These are phyloP conservation scores for Ambrosia hybrid DNA, from an alignment of 140 eudicot species.

Conservation along the genomic window DNA sequence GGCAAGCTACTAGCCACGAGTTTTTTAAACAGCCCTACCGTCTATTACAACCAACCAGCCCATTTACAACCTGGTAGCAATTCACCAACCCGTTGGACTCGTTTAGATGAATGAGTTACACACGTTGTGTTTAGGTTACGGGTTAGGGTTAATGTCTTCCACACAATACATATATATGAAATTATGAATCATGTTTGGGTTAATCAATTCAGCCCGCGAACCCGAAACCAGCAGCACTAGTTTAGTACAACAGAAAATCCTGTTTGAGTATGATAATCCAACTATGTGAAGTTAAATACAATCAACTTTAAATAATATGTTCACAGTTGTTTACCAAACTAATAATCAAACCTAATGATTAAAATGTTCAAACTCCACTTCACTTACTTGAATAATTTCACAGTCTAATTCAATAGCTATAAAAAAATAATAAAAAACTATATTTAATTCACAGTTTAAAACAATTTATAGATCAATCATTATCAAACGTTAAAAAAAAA, in stretches of 20 bases:
- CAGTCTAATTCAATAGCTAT: background rate
- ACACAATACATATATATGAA: background rate
- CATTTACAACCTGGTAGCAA: background rate
- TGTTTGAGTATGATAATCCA: background rate
- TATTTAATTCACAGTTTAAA: background rate
- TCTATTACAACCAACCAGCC: background rate
- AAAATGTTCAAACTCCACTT: background rate
- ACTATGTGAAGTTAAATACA: background rate
- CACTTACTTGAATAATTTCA: background rate
- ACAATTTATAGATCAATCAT: conserved; percentile 11
- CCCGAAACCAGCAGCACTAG: background rate
- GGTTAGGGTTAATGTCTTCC: background rate
- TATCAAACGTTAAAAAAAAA: background rate
- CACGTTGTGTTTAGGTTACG: background rate
- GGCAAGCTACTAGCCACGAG: no score
- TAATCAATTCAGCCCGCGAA: background rate
- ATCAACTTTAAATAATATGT: background rate
- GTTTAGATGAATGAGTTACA: background rate
- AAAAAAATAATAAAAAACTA: background rate
- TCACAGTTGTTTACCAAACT: background rate
- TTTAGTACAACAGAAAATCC: background rate
- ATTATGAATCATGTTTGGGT: background rate
- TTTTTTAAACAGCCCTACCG: no score
- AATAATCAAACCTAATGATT: background rate
- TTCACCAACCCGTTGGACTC: background rate